Evolutionary conservation across 202 grass and related monocot genomes (phyloP).

Genomic region (Carex arenaria): DNA sequence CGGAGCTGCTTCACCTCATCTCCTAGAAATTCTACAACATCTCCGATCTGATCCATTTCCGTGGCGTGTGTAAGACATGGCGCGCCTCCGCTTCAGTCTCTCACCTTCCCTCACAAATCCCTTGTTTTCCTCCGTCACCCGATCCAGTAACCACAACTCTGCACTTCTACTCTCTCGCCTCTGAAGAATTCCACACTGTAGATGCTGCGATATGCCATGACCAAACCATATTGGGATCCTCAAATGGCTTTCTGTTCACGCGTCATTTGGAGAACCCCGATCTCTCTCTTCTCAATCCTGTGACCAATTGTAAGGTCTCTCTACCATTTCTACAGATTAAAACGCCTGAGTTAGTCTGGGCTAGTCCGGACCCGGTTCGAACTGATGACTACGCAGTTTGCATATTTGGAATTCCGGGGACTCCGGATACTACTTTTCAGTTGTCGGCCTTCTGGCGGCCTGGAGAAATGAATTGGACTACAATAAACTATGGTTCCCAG

Average conservation of each 20-base stretch:
- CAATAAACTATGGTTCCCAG: neutral
- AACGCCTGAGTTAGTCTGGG: conserved; percentile 1
- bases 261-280: neutral
- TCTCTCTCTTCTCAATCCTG: conserved; percentile 9
- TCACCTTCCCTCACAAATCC: conserved; percentile 1
- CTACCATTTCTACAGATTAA: neutral
- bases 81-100: neutral
- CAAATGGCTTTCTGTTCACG: neutral
- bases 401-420: neutral
- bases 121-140: neutral
- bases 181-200: neutral
- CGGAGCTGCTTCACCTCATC: neutral
- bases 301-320: neutral
- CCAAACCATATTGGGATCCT: neutral
- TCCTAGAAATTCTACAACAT: neutral
- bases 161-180: neutral
- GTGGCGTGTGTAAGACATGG: neutral
- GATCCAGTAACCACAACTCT: neutral
- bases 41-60: conserved; percentile 1
- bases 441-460: neutral
- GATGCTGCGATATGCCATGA: neutral
- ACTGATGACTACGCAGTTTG: conserved; percentile 1
- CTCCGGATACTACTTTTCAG: neutral
- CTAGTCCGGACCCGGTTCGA: neutral
- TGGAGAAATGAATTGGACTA: neutral